Percentiles rank a stretch among this genome's conserved stretches.
These are phyloP conservation scores for Diospyros lotus DNA, from an alignment of 148 eudicot genomes.

Conservation along the genomic window DNA sequence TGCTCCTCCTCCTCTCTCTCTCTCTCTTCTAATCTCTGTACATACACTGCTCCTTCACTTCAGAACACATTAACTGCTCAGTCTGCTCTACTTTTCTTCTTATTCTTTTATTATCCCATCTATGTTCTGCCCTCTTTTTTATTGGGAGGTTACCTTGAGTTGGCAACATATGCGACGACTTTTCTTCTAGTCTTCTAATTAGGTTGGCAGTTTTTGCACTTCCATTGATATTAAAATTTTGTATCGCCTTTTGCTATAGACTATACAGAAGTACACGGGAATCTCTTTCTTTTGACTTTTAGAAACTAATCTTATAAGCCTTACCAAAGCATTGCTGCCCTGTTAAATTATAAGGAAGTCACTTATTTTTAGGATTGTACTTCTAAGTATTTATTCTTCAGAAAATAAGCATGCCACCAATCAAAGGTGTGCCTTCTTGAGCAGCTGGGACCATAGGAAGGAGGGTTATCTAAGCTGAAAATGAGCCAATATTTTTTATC, in stretches of 20 bases:
- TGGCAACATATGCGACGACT: not conserved
- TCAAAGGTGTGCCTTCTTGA: not conserved
- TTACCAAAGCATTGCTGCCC: not conserved
- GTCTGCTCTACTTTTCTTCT: not conserved
- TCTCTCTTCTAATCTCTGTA: not conserved
- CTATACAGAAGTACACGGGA: no score
- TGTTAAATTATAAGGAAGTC: not conserved
- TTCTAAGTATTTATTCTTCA: not conserved
- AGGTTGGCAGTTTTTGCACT: not conserved
- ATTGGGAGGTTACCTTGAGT: not conserved
- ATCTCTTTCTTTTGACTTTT: not conserved
- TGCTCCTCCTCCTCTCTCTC: not conserved
- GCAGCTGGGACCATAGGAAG: not conserved
- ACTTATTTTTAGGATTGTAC: not conserved
- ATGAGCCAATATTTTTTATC: no score
- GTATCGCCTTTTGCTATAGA: not conserved
- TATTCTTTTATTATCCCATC: not conserved
- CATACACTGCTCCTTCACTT: not conserved
- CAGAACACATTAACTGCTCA: not conserved
- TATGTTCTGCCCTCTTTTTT: not conserved
- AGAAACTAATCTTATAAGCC: not conserved
- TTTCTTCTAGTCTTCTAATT: not conserved
- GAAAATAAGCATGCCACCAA: not conserved
- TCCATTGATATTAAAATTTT: not conserved
- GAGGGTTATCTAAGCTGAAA: not conserved